These are phyloP conservation scores for Musa acuminata DNA, from an alignment of 176 grass and related monocot species.

Conservation along the genomic window DNA sequence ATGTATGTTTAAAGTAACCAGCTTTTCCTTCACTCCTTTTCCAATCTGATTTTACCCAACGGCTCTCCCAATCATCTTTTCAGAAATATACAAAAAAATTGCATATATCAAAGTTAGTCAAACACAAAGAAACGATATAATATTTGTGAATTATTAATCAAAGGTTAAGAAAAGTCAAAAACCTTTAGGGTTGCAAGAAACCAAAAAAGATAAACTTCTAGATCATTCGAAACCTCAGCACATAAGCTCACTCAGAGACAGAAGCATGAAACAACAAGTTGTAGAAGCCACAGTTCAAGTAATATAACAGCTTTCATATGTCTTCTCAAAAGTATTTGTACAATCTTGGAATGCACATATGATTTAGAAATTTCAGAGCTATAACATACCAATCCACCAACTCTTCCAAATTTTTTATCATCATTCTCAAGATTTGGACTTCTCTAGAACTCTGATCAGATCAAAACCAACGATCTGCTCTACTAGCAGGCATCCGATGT, in stretches of 20 bases:
- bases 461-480: background rate
- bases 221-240: background rate
- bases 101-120: background rate
- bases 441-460: background rate
- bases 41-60: conserved; percentile 94
- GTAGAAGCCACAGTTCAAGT: too few relatives aligned
- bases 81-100: background rate
- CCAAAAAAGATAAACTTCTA: too few relatives aligned
- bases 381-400: background rate
- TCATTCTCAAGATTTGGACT: background rate
- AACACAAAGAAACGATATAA: background rate
- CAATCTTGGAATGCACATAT: too few relatives aligned
- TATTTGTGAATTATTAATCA: background rate
- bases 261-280: background rate
- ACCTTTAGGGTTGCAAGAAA: too few relatives aligned
- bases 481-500: background rate
- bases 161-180: background rate
- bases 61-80: conserved; percentile 72
- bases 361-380: background rate
- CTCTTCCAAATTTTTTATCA: background rate
- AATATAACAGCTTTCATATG: too few relatives aligned
- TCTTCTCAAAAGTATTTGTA: too few relatives aligned
- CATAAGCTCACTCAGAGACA: background rate
- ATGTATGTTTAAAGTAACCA: conserved; percentile 71
- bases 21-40: conserved; percentile 96